These are phyloP conservation scores for Neoascochyta sp. DNA, from an alignment of 2,329 filamentous ascomycete species.

Conservation along the genomic window DNA sequence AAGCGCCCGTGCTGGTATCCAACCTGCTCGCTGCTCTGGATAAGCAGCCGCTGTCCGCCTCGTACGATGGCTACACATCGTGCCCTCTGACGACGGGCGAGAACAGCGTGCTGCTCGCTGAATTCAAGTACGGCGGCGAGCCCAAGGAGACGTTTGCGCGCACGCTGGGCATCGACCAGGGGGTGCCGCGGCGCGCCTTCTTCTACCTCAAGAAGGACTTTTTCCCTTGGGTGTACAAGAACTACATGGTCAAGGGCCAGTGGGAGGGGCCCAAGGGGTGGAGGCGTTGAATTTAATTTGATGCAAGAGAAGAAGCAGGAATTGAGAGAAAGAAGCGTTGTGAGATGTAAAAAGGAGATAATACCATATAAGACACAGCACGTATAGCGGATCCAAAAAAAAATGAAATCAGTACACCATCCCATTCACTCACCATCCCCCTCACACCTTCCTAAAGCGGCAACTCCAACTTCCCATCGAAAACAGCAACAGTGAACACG, in stretches of 20 bases:
- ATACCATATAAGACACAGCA: slow-evolving; percentile 6
- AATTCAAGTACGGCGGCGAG: slow-evolving; percentile 62
- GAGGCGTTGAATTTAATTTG: slow-evolving; percentile 14
- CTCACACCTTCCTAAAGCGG: no score
- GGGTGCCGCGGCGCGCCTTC: slow-evolving; percentile 53
- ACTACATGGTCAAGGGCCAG: slow-evolving; percentile 58
- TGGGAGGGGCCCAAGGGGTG: slow-evolving; percentile 60
- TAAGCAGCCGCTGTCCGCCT: slow-evolving; percentile 6
- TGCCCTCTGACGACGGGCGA: slow-evolving; percentile 47
- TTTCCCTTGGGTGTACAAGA: slow-evolving; percentile 63
- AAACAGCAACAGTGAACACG: no score
- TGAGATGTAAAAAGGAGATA: slow-evolving; percentile 2
- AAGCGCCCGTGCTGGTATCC: slow-evolving; percentile 35
- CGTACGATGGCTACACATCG: slow-evolving; percentile 41
- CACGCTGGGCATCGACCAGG: slow-evolving; percentile 56
- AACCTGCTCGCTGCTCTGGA: slow-evolving; percentile 33
- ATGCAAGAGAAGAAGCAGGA: no score
- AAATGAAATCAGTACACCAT: background rate
- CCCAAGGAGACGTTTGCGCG: slow-evolving; percentile 61
- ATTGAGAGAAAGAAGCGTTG: background rate
- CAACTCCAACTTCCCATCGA: no score
- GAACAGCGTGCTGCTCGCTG: slow-evolving; percentile 60
- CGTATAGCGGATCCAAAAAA: background rate
- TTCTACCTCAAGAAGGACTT: slow-evolving; percentile 65
- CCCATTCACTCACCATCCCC: no score